Evolutionary conservation across 1,284 basidiomycete genomes (phyloP).

Genomic region (Apiotrichum mycotoxinovorans): DNA sequence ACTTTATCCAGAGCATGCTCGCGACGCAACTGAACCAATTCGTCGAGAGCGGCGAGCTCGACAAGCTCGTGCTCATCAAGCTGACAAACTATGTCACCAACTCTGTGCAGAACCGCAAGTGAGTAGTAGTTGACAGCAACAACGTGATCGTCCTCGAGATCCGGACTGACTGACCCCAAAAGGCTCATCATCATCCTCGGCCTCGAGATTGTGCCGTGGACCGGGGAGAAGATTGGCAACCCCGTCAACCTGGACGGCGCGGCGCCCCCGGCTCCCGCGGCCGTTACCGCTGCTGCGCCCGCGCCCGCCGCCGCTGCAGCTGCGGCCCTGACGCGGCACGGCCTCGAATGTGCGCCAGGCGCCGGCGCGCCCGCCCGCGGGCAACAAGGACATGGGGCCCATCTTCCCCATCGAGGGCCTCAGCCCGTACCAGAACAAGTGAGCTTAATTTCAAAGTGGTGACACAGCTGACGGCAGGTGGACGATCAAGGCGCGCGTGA

Average conservation of each 20-base stretch:
- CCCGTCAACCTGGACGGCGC: constrained; percentile 55
- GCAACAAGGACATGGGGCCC: constrained; percentile 48
- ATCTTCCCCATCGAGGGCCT: constrained; percentile 89
- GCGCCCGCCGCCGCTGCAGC: constrained; percentile 25
- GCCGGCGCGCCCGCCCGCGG: constrained; percentile 22
- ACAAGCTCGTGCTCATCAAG: constrained; percentile 68
- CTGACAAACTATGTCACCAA: constrained; percentile 80
- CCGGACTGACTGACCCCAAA: no score
- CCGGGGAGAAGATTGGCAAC: constrained; percentile 68
- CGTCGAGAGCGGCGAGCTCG: constrained; percentile 66
- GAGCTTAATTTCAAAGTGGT: constrained; percentile 16
- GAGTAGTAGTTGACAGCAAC: no score
- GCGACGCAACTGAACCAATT: constrained; percentile 83
- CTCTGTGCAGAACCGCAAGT: constrained; percentile 78
- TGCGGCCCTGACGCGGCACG: constrained; percentile 24
- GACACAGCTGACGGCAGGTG: constrained; percentile 53
- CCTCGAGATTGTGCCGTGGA: constrained; percentile 59
- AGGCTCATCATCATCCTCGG: constrained; percentile 83
- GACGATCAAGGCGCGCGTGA: constrained; percentile 95
- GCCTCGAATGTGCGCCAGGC: constrained; percentile 21
- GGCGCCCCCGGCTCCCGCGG: constrained; percentile 24
- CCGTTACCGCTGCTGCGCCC: constrained; percentile 21
- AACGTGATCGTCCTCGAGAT: no score
- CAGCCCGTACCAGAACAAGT: constrained; percentile 94
- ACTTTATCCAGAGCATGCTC: constrained; percentile 90